Percentiles rank a stretch among this genome's conserved stretches.
Evolutionary conservation across 805 yeast species (phyloP).

Genomic region (Yamadazyma sp.): DNA sequence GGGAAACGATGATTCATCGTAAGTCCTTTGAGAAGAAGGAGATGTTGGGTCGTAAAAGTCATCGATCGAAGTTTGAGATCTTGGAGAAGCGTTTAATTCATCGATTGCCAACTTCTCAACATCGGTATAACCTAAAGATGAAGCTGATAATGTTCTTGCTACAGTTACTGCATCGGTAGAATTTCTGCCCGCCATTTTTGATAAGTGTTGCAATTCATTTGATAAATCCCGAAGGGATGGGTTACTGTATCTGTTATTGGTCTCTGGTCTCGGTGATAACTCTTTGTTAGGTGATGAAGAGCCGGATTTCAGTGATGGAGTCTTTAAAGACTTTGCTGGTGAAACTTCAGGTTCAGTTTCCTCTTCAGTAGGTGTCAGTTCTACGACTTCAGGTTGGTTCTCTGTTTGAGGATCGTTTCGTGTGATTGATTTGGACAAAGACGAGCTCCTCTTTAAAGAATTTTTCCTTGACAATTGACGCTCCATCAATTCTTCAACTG

Average conservation of each 20-base stretch:
- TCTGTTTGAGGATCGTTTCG: slow-evolving; percentile 11
- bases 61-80: slow-evolving; percentile 13
- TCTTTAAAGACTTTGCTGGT: not conserved
- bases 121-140: slow-evolving; percentile 58
- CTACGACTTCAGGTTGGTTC: not conserved
- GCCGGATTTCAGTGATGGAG: slow-evolving; percentile 1
- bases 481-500: slow-evolving; percentile 51
- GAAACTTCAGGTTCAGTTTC: slow-evolving; percentile 1
- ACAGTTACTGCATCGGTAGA: slow-evolving; percentile 79
- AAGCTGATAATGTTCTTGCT: slow-evolving; percentile 74
- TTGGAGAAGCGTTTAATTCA: slow-evolving; percentile 24
- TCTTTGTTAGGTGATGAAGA: slow-evolving; percentile 1
- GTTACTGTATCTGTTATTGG: slow-evolving; percentile 28
- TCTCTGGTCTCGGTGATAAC: slow-evolving; percentile 6
- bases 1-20: slow-evolving; percentile 12
- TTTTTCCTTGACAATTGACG: slow-evolving; percentile 28
- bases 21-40: slow-evolving; percentile 12
- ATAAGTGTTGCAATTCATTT: slow-evolving; percentile 67
- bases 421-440: slow-evolving; percentile 18
- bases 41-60: slow-evolving; percentile 21
- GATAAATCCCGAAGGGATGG: slow-evolving; percentile 73
- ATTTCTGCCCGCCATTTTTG: slow-evolving; percentile 74
- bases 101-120: slow-evolving; percentile 45
- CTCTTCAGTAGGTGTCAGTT: not conserved
- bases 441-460: slow-evolving; percentile 23